Conservation (phyloP, 1,139 yeast genomes). For the Blastobotrys ciferrii region DNA sequence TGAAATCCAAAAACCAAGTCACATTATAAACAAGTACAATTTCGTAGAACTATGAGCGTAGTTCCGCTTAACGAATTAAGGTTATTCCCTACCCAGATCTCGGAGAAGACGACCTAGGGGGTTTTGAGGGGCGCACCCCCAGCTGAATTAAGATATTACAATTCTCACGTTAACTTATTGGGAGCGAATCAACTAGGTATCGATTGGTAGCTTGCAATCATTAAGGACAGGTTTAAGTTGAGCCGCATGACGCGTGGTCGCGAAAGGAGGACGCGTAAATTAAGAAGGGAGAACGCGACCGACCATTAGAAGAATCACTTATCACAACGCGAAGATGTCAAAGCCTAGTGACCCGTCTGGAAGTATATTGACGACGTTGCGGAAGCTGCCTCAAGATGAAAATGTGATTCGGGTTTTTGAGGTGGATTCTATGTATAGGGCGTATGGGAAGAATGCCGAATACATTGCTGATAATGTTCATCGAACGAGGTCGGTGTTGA, state of each 20-base stretch:
- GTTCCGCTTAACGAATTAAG: too few relatives aligned
- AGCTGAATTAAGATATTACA: too few relatives aligned
- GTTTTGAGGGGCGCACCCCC: too few relatives aligned
- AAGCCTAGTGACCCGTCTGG: slow-evolving; percentile 34
- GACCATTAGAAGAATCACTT: not conserved
- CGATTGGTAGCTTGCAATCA: not conserved
- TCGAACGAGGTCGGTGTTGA: slow-evolving; percentile 77
- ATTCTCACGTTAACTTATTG: too few relatives aligned
- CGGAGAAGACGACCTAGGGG: too few relatives aligned
- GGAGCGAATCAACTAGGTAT: too few relatives aligned
- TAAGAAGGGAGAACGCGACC: not conserved
- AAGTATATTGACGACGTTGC: slow-evolving; percentile 6
- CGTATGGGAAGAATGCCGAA: slow-evolving; percentile 45
- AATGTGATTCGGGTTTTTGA: slow-evolving; percentile 67
- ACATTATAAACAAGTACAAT: too few relatives aligned
- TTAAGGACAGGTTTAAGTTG: not conserved
- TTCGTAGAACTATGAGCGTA: too few relatives aligned
- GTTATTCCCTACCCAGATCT: too few relatives aligned
- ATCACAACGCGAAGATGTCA: slow-evolving; percentile 22
- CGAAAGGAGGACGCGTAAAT: slow-evolving; percentile 1
- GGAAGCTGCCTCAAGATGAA: slow-evolving; percentile 26
- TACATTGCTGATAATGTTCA: slow-evolving; percentile 80
- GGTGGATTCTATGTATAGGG: slow-evolving; percentile 34
- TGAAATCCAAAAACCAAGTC: too few relatives aligned
- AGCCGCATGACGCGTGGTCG: not conserved